These are phyloP conservation scores for Lichtheimia corymbifera DNA, from an alignment of 371 early-diverging fungal species.

Conservation along the genomic window DNA sequence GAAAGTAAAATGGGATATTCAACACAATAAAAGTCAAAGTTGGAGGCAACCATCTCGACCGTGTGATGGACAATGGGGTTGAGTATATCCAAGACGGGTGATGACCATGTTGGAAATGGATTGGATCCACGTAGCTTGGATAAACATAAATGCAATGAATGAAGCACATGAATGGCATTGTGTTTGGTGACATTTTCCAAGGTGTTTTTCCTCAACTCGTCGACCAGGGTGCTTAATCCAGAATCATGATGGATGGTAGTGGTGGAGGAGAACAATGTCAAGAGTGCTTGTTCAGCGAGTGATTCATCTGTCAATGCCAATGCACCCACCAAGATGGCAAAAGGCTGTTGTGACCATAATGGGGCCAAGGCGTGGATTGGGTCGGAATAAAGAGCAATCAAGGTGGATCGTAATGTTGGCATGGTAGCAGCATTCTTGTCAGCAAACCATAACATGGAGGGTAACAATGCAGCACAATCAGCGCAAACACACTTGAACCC, in stretches of 20 bases:
- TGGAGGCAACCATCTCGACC: slow-evolving; percentile 30
- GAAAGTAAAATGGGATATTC: slow-evolving; percentile 51
- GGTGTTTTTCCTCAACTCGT: slow-evolving; percentile 6
- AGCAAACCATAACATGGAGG: slow-evolving; percentile 47
- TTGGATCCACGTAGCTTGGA: slow-evolving; percentile 42
- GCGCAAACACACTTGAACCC: slow-evolving; percentile 44
- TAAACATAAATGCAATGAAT: slow-evolving; percentile 42
- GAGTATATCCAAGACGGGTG: slow-evolving; percentile 28
- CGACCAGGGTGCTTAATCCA: slow-evolving; percentile 6
- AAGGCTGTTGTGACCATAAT: slow-evolving; percentile 42
- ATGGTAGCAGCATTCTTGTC: slow-evolving; percentile 27
- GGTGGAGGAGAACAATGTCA: not conserved
- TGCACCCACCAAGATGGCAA: slow-evolving; percentile 28
- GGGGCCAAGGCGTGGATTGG: slow-evolving; percentile 34
- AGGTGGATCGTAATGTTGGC: slow-evolving; percentile 21
- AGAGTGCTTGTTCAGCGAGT: not conserved
- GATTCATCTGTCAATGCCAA: not conserved
- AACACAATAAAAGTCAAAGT: slow-evolving; percentile 49
- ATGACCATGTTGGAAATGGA: slow-evolving; percentile 46
- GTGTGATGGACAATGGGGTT: slow-evolving; percentile 40
- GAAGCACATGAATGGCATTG: slow-evolving; percentile 45
- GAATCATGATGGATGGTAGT: slow-evolving; percentile 4
- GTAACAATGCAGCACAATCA: slow-evolving; percentile 39
- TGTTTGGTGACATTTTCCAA: slow-evolving; percentile 38
- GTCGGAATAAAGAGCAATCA: slow-evolving; percentile 39